Percentiles rank a stretch among this genome's conserved stretches.
phyloP scores from a whole-genome alignment of 2,329 filamentous ascomycete species.

The Thelonectria blattea region DNA sequence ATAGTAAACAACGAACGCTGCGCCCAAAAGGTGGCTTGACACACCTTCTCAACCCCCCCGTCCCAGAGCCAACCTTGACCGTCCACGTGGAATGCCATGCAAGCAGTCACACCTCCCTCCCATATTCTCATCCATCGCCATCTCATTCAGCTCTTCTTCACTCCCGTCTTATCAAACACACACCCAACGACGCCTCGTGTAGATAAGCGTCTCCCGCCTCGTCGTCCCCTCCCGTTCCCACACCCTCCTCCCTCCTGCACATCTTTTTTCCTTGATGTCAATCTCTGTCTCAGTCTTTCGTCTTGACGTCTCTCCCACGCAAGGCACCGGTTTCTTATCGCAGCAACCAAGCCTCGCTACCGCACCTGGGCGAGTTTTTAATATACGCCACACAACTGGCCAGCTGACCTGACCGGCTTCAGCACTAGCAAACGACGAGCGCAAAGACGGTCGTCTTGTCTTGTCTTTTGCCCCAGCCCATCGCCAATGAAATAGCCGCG shows the following conservation, averaged over 20 bases:
- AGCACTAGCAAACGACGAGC: background rate
- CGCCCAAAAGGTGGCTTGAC: no score
- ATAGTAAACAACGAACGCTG: no score
- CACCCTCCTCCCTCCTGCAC: background rate
- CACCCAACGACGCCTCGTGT: background rate
- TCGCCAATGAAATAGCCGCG: slow-evolving; percentile 6
- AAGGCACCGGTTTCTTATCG: slow-evolving; percentile 21
- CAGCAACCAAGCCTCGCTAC: slow-evolving; percentile 2
- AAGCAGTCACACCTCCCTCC: background rate
- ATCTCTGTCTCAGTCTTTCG: background rate
- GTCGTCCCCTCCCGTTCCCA: background rate
- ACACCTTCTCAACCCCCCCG: background rate
- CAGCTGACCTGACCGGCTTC: slow-evolving; percentile 2
- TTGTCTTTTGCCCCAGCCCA: background rate
- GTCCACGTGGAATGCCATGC: background rate
- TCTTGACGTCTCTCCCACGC: slow-evolving; percentile 3
- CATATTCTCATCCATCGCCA: background rate
- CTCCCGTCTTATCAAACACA: background rate
- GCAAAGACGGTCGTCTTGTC: background rate
- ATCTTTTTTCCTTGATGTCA: background rate
- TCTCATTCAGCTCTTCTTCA: background rate
- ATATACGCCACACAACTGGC: slow-evolving; percentile 14
- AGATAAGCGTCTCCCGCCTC: background rate
- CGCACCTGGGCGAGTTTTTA: slow-evolving; percentile 7
- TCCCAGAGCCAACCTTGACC: background rate